Base-by-base conservation (phyloP, 805 yeast genomes). In the Saccharomycopsis synnaedendra region DNA sequence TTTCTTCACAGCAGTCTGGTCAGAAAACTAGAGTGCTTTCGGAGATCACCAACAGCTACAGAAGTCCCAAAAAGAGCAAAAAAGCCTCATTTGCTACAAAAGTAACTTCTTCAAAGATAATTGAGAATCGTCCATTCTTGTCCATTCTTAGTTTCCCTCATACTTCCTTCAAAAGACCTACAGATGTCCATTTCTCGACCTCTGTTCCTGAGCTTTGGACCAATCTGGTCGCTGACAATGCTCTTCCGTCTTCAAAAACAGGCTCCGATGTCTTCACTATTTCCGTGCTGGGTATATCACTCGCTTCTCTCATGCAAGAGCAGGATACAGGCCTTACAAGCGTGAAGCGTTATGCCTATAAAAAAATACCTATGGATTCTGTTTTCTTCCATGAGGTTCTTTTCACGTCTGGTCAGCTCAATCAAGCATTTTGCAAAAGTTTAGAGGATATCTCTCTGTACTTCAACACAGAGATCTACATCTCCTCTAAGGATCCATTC, bases 381-480 rank as follows among this genome's bases (percentile, higher is more conserved):
- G 19, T 4, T 28, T 36, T 42, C 27, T 19, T 42, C 29, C n/a
- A 36, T 27, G 43, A 47, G 10, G 3, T 37, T 29, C 32, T 46
- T 34, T 28, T 19, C 19, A 19, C 19, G 19, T 19, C 19, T 19
- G 19, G 19, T 19, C 19, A 19, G 19, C 19, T 19, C 19, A 19
- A 19, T 19, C 19, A 19, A 19, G 19, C 2, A 7, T 39, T 42
- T 31, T 8, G 30, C 32, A 9, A 43, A 4, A 55, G 65, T 6
- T 57, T 80, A 44, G 55, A 60, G 5, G 60, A 66, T 31, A 55
- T 80, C 7, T 69, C 80, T 1, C 50, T 58, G 30, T 65, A 58
- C 41, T 67, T 69, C 51, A 58, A 66, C 3, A 79, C 76, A 9
- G 76, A 76, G 52, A 66, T 80, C 36, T 52, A 70, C 30, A 62